phyloP scores from a whole-genome alignment of 2,329 filamentous ascomycete species.

The Phyllosticta citrichinensis region DNA sequence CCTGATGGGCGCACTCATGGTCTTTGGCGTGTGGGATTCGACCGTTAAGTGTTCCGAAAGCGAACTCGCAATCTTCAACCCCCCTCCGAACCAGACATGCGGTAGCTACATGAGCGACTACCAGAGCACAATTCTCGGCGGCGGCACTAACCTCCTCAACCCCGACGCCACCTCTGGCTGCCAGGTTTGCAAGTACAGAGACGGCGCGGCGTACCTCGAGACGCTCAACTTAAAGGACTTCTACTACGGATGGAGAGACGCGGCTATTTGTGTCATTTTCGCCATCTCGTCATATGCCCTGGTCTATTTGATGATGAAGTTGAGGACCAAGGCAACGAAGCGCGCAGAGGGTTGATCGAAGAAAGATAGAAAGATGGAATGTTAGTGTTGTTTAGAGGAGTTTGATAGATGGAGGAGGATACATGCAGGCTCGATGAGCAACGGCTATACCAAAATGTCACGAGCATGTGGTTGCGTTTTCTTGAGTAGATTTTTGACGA shows the following conservation, averaged over 20 bases:
- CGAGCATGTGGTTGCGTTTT: not conserved
- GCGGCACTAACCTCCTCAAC: conserved; percentile 46
- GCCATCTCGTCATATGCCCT: conserved; percentile 44
- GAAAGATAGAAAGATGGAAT: not conserved
- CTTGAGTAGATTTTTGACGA: not conserved
- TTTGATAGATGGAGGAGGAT: not conserved
- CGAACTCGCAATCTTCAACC: conserved; percentile 36
- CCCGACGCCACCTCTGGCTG: conserved; percentile 48
- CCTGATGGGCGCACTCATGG: conserved; percentile 31
- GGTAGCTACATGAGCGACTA: conserved; percentile 47
- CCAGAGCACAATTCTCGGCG: conserved; percentile 37
- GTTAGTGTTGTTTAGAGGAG: not conserved
- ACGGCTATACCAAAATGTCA: not conserved
- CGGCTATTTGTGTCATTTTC: conserved; percentile 49
- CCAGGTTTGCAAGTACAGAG: conserved; percentile 50
- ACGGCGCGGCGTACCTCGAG: conserved; percentile 49
- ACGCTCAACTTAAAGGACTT: conserved; percentile 48
- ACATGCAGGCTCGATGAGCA: not conserved
- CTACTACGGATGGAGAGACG: conserved; percentile 57
- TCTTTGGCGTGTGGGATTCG: conserved; percentile 33
- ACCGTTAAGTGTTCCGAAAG: conserved; percentile 26
- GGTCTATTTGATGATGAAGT: conserved; percentile 35
- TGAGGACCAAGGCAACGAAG: conserved; percentile 32
- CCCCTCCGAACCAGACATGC: conserved; percentile 46
- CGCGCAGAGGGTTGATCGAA: conserved; percentile 23